These are phyloP conservation scores for Smithsoniella earleae DNA, from an alignment of 163 green algal species.

Conservation along the genomic window DNA sequence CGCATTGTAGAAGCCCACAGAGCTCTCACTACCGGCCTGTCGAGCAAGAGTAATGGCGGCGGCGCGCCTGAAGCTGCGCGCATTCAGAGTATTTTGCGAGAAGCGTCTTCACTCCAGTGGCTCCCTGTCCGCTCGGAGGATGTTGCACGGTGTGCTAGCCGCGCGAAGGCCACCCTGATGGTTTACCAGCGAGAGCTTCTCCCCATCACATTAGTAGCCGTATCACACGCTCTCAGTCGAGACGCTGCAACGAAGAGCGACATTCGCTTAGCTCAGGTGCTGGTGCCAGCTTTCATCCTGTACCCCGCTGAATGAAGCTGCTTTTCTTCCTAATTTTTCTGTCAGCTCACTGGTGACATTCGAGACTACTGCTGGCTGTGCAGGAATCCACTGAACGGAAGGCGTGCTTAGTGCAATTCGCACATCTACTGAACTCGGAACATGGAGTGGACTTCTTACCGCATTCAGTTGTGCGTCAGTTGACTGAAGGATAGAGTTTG, in stretches of 20 bases:
- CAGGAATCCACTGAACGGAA: neutral
- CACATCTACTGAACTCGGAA: conserved; percentile 16
- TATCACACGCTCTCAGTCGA: neutral
- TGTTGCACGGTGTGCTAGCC: neutral
- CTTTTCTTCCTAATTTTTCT: neutral
- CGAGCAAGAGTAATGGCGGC: neutral
- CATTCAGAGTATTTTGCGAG: conserved; percentile 9
- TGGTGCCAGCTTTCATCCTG: neutral
- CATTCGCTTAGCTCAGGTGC: neutral
- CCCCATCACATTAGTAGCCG: neutral
- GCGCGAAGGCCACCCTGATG: conserved; percentile 16
- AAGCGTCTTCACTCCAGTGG: conserved; percentile 20
- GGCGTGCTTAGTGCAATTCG: neutral
- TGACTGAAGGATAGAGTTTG: no score
- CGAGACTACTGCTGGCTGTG: neutral
- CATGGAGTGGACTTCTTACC: conserved; percentile 23
- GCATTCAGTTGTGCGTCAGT: conserved; percentile 9
- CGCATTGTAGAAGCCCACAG: conserved; percentile 25
- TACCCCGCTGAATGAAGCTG: neutral
- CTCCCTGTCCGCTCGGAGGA: neutral
- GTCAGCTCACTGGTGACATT: neutral
- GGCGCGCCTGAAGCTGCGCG: neutral
- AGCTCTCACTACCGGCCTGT: neutral
- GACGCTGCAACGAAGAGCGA: conserved; percentile 10
- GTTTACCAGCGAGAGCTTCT: conserved; percentile 25